Percentiles rank a stretch among this genome's conserved stretches.
These are phyloP conservation scores for Aureobasidium sp. DNA, from an alignment of 2,329 filamentous ascomycete species.

Conservation along the genomic window DNA sequence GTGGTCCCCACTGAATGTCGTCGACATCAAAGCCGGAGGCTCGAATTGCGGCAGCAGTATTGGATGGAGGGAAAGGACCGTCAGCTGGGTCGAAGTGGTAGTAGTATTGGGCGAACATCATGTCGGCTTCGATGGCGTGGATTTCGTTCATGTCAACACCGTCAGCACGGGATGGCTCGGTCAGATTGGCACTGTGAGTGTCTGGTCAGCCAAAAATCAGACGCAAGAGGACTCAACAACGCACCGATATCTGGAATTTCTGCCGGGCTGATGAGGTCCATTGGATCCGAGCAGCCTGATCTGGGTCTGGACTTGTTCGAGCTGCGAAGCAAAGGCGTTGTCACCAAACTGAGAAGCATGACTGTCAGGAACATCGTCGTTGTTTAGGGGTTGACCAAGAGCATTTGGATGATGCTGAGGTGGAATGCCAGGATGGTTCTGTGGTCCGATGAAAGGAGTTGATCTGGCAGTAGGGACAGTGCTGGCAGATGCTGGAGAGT, in stretches of 20 bases:
- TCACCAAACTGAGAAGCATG: not conserved
- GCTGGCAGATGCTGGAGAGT: not conserved
- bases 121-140: not conserved
- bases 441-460: not conserved
- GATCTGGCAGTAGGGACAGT: not conserved
- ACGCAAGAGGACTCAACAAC: not conserved
- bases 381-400: not conserved
- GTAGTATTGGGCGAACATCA: slow-evolving; percentile 1
- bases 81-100: not conserved
- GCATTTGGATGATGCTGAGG: not conserved
- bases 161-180: not conserved
- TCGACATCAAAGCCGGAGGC: not conserved
- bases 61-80: not conserved
- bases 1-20: not conserved
- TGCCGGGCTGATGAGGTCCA: not conserved
- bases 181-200: not conserved
- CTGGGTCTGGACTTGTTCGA: not conserved
- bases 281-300: not conserved
- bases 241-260: not conserved
- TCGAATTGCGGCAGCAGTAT: not conserved
- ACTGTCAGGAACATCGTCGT: not conserved
- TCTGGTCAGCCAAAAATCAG: not conserved
- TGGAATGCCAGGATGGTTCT: not conserved
- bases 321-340: not conserved
- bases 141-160: not conserved